A percentile compares a stretch with the other conserved stretches of the same genome.
Conservation (phyloP, 805 yeast genomes). For the Grigorovia humatica region DNA sequence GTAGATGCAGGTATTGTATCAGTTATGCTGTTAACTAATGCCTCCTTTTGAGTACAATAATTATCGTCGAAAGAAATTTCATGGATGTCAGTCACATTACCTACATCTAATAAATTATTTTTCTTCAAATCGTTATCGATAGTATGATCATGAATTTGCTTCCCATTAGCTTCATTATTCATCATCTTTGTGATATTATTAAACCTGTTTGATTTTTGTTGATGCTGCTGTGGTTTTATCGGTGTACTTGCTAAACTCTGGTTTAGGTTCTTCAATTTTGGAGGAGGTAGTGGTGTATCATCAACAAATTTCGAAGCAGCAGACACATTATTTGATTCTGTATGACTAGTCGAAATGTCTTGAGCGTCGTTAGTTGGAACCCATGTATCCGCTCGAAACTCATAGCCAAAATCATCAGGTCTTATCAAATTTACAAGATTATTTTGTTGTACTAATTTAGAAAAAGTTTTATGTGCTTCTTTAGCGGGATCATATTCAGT, state of each 20-base stretch:
- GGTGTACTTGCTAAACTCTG: neutral
- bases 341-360: slow-evolving; percentile 8
- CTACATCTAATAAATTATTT: neutral
- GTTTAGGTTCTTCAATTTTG: neutral
- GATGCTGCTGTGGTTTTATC: neutral
- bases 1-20: slow-evolving; percentile 10
- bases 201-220: neutral
- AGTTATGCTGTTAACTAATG: slow-evolving; percentile 15
- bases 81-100: slow-evolving; percentile 8
- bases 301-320: neutral
- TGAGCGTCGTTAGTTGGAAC: slow-evolving; percentile 4
- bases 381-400: slow-evolving; percentile 9
- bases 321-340: neutral
- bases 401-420: slow-evolving; percentile 7
- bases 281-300: neutral
- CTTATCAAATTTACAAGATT: slow-evolving; percentile 6
- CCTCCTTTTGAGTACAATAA: slow-evolving; percentile 13
- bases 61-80: neutral
- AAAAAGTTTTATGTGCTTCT: slow-evolving; percentile 23
- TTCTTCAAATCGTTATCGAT: neutral
- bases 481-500: slow-evolving; percentile 20
- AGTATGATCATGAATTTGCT: neutral
- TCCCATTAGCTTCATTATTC: neutral
- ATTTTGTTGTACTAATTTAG: slow-evolving; percentile 19
- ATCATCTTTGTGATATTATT: neutral